Conservation (phyloP, 768 basidiomycete species). For the Clitopilus hobsonii region DNA sequence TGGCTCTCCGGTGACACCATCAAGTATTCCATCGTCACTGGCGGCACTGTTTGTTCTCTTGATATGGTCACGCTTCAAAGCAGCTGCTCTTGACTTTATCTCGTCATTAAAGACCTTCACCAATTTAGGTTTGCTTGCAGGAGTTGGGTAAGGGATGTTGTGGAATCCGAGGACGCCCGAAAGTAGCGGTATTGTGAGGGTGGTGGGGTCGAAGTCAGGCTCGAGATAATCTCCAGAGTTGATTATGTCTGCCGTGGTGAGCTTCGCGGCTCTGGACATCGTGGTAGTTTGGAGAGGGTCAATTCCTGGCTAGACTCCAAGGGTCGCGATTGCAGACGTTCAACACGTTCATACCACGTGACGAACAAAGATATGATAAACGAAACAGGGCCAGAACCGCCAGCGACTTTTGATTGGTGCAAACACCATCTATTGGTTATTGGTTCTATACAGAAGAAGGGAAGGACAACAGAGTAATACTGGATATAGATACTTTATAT, state of each 20-base stretch:
- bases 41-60: slow-evolving; percentile 67
- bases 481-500: too few relatives aligned
- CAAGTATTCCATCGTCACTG: slow-evolving; percentile 78
- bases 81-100: slow-evolving; percentile 54
- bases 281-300: not conserved
- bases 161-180: slow-evolving; percentile 76
- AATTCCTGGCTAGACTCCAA: not conserved
- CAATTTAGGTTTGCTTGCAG: slow-evolving; percentile 74
- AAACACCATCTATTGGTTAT: too few relatives aligned
- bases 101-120: slow-evolving; percentile 75
- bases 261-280: not conserved
- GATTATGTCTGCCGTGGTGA: slow-evolving; percentile 73
- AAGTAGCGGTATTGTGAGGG: slow-evolving; percentile 77
- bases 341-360: not conserved
- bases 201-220: slow-evolving; percentile 67
- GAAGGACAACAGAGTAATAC: too few relatives aligned
- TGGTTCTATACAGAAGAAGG: too few relatives aligned
- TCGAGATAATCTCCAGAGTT: slow-evolving; percentile 73
- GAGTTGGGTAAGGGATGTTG: slow-evolving; percentile 67
- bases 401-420: too few relatives aligned
- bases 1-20: slow-evolving; percentile 77
- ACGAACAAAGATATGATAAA: not conserved
- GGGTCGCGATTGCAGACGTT: too few relatives aligned
- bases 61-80: slow-evolving; percentile 58
- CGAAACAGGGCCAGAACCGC: not conserved